Evolutionary conservation across 352 stramenopile genomes (phyloP), one percentile per base, ranked within the genome.

Genomic region (Phytophthora ohioensis): DNA sequence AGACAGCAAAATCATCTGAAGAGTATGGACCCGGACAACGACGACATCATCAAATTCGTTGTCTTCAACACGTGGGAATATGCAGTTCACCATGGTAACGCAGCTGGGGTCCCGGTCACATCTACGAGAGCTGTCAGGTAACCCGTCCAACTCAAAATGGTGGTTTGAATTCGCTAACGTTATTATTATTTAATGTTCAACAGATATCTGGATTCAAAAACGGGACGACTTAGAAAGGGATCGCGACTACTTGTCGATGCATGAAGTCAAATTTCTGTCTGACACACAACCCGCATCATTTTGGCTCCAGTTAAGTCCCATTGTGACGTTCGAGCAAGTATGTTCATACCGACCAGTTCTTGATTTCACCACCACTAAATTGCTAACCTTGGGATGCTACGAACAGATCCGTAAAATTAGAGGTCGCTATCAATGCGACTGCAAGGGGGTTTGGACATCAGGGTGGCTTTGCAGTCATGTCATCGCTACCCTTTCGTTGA

Each of bases 161-260:
- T 21, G 21, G 21, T 21, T 21, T 21, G 21, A 21, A 21, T 21
- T 21, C 21, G 21, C 21, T 21, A 21, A 21, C 21, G 21, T 21
- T 21, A 21, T 21, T 21, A 43, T 17, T 35, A 7, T 36, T 34
- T 21, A 17, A 21, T n/a, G 9, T 45, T 45, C 1, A 4, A 34
- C 27, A 48, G 52, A 36, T 59, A 48, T 17, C 3, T 59, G 8
- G 52, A 59, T 9, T 59, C 35, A 5, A 59, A 59, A 34, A 5
- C 5, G 2, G 52, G 52, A 0, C 5, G n/a, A 36, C n/a, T 48
- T 36, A 3, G 21, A 6, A 47, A 59, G 17, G 38, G 52, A 17
- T 36, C 51, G 5, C 2, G n/a, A 36, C n/a, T 48, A 59, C 35
- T 11, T 59, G 15, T 48, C 52, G 9, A 6, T 59, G 15, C 38